phyloP scores from a whole-genome alignment of 768 basidiomycete species.

The Suillus lakei region DNA sequence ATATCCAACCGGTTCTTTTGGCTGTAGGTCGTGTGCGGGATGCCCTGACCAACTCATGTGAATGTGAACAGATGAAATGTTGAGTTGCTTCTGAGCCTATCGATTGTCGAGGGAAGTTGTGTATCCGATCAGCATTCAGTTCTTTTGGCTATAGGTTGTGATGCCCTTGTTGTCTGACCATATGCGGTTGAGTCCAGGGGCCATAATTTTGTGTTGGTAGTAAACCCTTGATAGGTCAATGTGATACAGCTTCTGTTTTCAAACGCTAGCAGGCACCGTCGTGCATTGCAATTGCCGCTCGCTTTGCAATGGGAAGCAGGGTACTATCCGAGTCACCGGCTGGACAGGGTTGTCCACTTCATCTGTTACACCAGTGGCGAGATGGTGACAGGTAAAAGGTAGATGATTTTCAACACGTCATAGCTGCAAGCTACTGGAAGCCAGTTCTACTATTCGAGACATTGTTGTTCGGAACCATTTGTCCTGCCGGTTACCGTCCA shows the following conservation, averaged over 20 bases:
- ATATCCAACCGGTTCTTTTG: background rate
- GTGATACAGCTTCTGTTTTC: background rate
- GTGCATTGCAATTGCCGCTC: too few species aligned
- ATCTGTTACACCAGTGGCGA: background rate
- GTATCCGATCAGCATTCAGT: background rate
- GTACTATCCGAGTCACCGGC: background rate
- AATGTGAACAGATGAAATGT: too few species aligned
- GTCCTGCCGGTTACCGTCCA: background rate
- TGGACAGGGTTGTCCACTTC: background rate
- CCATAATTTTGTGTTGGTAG: background rate
- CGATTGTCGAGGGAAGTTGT: background rate
- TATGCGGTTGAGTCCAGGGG: background rate
- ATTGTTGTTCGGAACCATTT: background rate
- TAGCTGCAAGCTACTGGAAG: background rate
- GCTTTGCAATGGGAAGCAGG: background rate
- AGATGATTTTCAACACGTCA: background rate
- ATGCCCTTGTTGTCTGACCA: background rate
- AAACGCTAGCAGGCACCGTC: background rate
- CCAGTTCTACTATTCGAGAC: background rate
- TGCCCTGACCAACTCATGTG: background rate
- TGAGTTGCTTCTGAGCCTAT: slow-evolving; percentile 1
- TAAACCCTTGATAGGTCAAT: background rate
- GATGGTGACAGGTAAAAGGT: background rate
- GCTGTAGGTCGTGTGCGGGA: background rate
- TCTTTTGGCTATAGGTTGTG: background rate